These are phyloP conservation scores for Neofusicoccum sp. DNA, from an alignment of 2,329 filamentous ascomycete genomes.

Conservation along the genomic window DNA sequence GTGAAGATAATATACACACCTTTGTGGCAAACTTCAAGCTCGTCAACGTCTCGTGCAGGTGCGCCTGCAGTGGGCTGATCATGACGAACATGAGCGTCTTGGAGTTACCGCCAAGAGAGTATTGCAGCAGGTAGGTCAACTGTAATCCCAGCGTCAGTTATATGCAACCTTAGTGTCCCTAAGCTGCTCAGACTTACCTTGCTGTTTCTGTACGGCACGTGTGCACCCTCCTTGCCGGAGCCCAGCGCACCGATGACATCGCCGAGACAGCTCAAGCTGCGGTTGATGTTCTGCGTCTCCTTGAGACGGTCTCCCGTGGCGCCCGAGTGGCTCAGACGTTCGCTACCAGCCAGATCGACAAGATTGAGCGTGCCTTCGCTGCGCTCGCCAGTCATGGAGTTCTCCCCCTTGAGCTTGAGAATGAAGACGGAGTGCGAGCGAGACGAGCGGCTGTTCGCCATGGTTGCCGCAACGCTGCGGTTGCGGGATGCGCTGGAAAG, in stretches of 20 bases:
- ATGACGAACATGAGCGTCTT: slow-evolving; percentile 99
- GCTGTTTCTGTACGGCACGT: slow-evolving; percentile 93
- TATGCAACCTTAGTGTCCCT: no score
- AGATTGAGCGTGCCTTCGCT: slow-evolving; percentile 94
- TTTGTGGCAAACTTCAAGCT: slow-evolving; percentile 96
- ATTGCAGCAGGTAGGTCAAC: slow-evolving; percentile 89
- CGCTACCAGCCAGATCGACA: slow-evolving; percentile 91
- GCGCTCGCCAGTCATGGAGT: slow-evolving; percentile 72
- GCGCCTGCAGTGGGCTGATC: slow-evolving; percentile 87
- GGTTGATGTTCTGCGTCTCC: slow-evolving; percentile 98
- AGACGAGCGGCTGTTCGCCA: slow-evolving; percentile 91
- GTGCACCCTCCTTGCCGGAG: slow-evolving; percentile 69
- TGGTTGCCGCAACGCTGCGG: slow-evolving; percentile 91
- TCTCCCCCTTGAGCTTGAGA: slow-evolving; percentile 65
- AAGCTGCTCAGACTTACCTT: slow-evolving; percentile 59
- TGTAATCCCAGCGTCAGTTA: slow-evolving; percentile 22
- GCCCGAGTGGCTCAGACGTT: slow-evolving; percentile 82
- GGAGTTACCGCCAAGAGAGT: slow-evolving; percentile 89
- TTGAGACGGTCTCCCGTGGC: slow-evolving; percentile 83
- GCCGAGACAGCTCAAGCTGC: slow-evolving; percentile 83
- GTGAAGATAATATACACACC: slow-evolving; percentile 48
- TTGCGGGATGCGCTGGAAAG: slow-evolving; percentile 79
- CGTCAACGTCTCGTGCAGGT: slow-evolving; percentile 88
- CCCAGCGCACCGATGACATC: slow-evolving; percentile 95
- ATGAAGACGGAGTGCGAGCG: slow-evolving; percentile 97